phyloP scores from a whole-genome alignment of 768 basidiomycete genomes.

The Coprinellus aureogranulatus region DNA sequence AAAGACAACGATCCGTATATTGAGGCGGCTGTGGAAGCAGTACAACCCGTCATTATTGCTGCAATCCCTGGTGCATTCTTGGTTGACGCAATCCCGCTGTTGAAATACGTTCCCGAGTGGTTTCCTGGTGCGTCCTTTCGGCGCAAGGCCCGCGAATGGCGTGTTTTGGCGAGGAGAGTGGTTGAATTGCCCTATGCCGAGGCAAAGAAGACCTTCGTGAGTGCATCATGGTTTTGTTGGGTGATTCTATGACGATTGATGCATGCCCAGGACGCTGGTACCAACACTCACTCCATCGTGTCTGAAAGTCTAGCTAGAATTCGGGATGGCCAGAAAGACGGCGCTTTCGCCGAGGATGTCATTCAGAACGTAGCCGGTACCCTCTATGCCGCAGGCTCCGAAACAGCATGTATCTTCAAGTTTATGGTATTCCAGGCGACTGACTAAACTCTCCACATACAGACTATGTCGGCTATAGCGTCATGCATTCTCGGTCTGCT shows the following conservation, averaged over 20 bases:
- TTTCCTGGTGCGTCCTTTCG: conserved; percentile 36
- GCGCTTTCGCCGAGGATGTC: conserved; percentile 16
- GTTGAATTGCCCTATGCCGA: conserved; percentile 32
- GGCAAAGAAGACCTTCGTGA: conserved; percentile 30
- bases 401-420: conserved; percentile 13
- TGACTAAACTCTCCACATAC: not conserved
- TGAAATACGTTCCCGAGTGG: conserved; percentile 31
- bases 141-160: conserved; percentile 38
- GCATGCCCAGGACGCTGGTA: conserved; percentile 20
- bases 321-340: conserved; percentile 6
- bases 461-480: conserved; percentile 10
- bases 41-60: conserved; percentile 19
- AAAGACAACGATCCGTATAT: conserved; percentile 31
- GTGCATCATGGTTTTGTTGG: too few relatives aligned
- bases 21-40: conserved; percentile 22
- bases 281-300: conserved; percentile 14
- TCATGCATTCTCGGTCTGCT: conserved; percentile 13
- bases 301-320: conserved; percentile 13
- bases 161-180: conserved; percentile 28
- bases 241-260: too few relatives aligned
- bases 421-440: not conserved
- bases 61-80: conserved; percentile 28
- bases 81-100: conserved; percentile 26
- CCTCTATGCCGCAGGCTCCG: conserved; percentile 21
- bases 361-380: conserved; percentile 21